Conservation (phyloP, 1,284 basidiomycete species). For the Filobasidium uniguttulatum region DNA sequence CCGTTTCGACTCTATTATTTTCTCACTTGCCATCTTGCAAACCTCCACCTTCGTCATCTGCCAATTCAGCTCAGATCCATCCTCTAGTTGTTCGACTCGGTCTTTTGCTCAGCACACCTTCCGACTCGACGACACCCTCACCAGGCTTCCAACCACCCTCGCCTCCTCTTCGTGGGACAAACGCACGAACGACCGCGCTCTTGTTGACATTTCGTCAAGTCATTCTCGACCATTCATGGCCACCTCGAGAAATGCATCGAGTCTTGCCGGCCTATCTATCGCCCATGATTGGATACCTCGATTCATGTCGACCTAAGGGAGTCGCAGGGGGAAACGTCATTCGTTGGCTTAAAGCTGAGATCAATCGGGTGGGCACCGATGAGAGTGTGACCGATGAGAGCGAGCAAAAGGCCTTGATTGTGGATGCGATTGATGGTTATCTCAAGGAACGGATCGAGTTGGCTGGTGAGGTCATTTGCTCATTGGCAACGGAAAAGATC, state of each 20-base stretch:
- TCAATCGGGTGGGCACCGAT: slow-evolving; percentile 81
- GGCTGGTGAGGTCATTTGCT: slow-evolving; percentile 85
- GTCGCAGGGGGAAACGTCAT: slow-evolving; percentile 38
- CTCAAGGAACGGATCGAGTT: slow-evolving; percentile 85
- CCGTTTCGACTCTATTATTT: slow-evolving; percentile 25
- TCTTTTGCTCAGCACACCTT: slow-evolving; percentile 29
- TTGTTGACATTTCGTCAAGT: slow-evolving; percentile 40
- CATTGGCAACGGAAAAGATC: slow-evolving; percentile 80
- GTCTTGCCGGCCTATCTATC: slow-evolving; percentile 32
- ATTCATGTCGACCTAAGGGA: slow-evolving; percentile 35
- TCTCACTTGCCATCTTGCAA: slow-evolving; percentile 60
- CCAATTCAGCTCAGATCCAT: slow-evolving; percentile 27
- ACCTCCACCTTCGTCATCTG: slow-evolving; percentile 17
- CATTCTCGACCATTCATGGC: slow-evolving; percentile 32
- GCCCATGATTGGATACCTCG: slow-evolving; percentile 38
- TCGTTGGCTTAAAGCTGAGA: slow-evolving; percentile 70
- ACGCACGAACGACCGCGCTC: slow-evolving; percentile 39
- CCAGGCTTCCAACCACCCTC: not conserved
- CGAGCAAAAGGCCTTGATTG: slow-evolving; percentile 76
- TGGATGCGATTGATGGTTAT: slow-evolving; percentile 80
- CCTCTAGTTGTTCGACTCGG: slow-evolving; percentile 33
- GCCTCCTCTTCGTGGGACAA: slow-evolving; percentile 31
- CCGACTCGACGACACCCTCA: not conserved
- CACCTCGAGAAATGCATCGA: slow-evolving; percentile 33
- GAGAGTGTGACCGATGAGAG: slow-evolving; percentile 56